These are phyloP conservation scores for Leccinum boreale DNA, from an alignment of 768 basidiomycete species.

Conservation along the genomic window DNA sequence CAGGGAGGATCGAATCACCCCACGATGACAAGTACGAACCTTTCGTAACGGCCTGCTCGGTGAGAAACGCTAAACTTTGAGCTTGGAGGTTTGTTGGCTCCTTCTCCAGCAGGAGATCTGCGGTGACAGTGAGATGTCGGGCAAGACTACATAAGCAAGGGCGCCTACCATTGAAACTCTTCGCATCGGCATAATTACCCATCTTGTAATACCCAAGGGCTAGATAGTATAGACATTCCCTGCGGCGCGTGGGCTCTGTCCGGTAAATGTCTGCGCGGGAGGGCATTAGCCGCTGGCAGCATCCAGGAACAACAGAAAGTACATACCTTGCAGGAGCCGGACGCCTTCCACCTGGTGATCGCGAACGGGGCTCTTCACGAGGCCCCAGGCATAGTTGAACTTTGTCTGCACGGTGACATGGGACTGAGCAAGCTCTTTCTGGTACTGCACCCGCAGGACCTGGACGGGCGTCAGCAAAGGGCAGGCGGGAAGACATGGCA, in stretches of 20 bases:
- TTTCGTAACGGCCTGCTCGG: slow-evolving; percentile 80
- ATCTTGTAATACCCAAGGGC: slow-evolving; percentile 97
- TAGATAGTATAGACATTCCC: slow-evolving; percentile 97
- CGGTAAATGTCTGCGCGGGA: slow-evolving; percentile 78
- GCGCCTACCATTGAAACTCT: slow-evolving; percentile 82
- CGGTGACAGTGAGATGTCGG: slow-evolving; percentile 1
- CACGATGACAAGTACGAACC: slow-evolving; percentile 44
- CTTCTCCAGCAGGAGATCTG: slow-evolving; percentile 83
- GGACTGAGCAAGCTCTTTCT: slow-evolving; percentile 78
- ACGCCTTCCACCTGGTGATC: slow-evolving; percentile 93
- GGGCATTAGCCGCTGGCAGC: slow-evolving; percentile 6
- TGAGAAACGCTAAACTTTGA: slow-evolving; percentile 77
- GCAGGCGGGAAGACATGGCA: background rate
- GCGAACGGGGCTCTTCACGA: slow-evolving; percentile 84
- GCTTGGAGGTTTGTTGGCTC: slow-evolving; percentile 95
- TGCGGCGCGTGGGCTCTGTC: slow-evolving; percentile 75
- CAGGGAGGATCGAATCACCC: background rate
- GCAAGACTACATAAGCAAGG: background rate
- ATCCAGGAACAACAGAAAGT: slow-evolving; percentile 5
- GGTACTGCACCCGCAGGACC: slow-evolving; percentile 85
- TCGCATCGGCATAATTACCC: slow-evolving; percentile 90
- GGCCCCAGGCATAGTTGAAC: slow-evolving; percentile 97
- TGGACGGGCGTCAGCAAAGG: slow-evolving; percentile 26
- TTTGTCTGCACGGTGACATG: slow-evolving; percentile 93
- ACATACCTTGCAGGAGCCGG: slow-evolving; percentile 77